Percentiles rank a stretch among this genome's conserved stretches.
Conservation (phyloP, 2,329 filamentous ascomycete species). For the Arthrobotrys musiformis region DNA sequence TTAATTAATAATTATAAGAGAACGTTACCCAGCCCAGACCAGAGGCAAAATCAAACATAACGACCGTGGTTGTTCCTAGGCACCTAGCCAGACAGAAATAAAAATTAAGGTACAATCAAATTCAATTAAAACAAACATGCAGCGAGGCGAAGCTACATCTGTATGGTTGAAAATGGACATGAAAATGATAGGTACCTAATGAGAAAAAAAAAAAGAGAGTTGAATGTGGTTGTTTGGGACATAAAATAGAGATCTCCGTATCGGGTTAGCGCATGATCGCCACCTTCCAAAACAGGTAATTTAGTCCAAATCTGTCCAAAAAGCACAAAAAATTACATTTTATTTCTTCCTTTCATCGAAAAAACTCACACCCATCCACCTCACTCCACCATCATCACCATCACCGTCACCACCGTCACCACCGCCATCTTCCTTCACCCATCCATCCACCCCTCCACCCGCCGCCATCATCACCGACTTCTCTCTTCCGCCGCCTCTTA, state of each 20-base stretch:
- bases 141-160: no score
- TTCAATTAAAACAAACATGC: no score
- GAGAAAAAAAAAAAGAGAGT: background rate
- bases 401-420: constrained; percentile 40
- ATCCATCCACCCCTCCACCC: constrained; percentile 6
- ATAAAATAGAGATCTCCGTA: background rate
- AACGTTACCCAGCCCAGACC: no score
- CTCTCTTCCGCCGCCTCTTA: constrained; percentile 56
- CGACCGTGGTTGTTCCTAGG: no score
- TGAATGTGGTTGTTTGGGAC: background rate
- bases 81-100: no score
- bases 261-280: constrained; percentile 36
- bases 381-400: constrained; percentile 56
- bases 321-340: constrained; percentile 37
- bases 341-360: constrained; percentile 34
- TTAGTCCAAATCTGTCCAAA: constrained; percentile 8
- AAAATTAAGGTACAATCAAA: no score
- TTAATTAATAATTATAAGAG: no score
- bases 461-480: constrained; percentile 55
- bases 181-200: no score
- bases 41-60: no score
- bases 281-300: background rate
- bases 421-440: background rate
- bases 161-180: no score
- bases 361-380: constrained; percentile 19